Conservation (phyloP, 2,329 filamentous ascomycete species). For the Fusarium equiseti region DNA sequence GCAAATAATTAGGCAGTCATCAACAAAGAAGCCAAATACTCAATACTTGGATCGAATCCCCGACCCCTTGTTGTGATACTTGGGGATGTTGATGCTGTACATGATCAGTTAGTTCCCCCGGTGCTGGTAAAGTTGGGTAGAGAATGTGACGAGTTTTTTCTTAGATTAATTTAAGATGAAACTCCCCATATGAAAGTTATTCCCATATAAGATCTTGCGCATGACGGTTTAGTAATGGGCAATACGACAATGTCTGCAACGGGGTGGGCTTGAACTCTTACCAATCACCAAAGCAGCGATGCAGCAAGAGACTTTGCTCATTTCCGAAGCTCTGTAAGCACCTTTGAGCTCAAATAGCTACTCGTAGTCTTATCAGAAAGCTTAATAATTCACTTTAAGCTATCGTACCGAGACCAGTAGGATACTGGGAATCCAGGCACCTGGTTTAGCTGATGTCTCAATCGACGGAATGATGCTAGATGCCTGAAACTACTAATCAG, state of each 20-base stretch:
- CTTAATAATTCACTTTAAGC: neutral
- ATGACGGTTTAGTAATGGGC: neutral
- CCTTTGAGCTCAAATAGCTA: neutral
- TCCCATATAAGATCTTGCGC: neutral
- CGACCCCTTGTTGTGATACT: neutral
- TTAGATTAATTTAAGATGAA: neutral
- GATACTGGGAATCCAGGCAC: neutral
- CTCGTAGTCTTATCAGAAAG: neutral
- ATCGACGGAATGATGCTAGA: neutral
- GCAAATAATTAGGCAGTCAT: constrained; percentile 11
- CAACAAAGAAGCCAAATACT: neutral
- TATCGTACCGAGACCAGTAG: neutral
- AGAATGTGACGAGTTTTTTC: neutral
- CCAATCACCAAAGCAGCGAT: neutral
- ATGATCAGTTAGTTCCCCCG: neutral
- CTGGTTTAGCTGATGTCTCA: neutral
- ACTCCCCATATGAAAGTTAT: neutral
- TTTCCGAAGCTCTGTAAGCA: neutral
- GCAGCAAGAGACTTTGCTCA: neutral
- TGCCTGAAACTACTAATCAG: neutral
- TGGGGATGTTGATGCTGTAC: neutral
- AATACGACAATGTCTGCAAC: neutral
- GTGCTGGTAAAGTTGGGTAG: neutral
- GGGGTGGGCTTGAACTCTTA: neutral
- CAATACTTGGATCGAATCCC: neutral